Percentiles rank a stretch among this genome's conserved stretches.
These are phyloP conservation scores for Allium sativum DNA, from an alignment of 106 monocot genomes.

Conservation along the genomic window DNA sequence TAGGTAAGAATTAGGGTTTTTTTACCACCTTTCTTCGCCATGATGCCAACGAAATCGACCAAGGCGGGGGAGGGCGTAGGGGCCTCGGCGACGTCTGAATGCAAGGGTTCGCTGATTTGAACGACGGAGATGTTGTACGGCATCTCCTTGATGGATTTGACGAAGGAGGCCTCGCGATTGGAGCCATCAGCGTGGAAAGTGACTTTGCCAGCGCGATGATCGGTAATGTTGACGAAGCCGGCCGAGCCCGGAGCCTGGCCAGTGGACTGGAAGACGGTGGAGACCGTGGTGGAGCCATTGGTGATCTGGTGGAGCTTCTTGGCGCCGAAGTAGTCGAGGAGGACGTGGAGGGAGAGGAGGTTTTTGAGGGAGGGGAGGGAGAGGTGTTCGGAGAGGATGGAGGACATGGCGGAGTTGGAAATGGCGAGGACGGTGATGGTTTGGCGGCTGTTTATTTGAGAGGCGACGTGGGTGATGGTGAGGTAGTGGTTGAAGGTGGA, in stretches of 20 bases:
- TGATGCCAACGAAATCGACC: constrained; percentile 30
- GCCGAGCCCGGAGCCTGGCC: constrained; percentile 36
- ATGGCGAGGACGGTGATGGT: constrained; percentile 62
- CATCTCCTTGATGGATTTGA: constrained; percentile 13
- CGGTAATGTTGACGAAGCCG: constrained; percentile 49
- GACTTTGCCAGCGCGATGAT: constrained; percentile 30
- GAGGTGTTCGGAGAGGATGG: constrained; percentile 28
- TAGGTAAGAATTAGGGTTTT: not conserved
- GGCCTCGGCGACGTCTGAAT: constrained; percentile 21
- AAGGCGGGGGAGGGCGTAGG: constrained; percentile 21
- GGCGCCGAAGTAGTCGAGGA: constrained; percentile 48
- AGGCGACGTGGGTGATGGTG: constrained; percentile 37
- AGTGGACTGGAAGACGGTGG: constrained; percentile 48
- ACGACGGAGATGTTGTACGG: constrained; percentile 30
- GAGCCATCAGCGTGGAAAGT: constrained; percentile 16
- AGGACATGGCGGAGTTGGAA: constrained; percentile 41
- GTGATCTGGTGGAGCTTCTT: constrained; percentile 57
- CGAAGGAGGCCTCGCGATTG: constrained; percentile 2
- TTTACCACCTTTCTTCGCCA: constrained; percentile 26
- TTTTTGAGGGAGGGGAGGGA: constrained; percentile 36
- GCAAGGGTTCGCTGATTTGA: constrained; percentile 15
- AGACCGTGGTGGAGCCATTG: constrained; percentile 24
- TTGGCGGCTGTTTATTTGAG: constrained; percentile 38
- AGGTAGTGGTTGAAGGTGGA: constrained; percentile 84
- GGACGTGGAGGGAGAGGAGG: constrained; percentile 45